A percentile compares a stretch with the other conserved stretches of the same genome.
Conservation (phyloP, 805 yeast species). For the Ogataea neopini region DNA sequence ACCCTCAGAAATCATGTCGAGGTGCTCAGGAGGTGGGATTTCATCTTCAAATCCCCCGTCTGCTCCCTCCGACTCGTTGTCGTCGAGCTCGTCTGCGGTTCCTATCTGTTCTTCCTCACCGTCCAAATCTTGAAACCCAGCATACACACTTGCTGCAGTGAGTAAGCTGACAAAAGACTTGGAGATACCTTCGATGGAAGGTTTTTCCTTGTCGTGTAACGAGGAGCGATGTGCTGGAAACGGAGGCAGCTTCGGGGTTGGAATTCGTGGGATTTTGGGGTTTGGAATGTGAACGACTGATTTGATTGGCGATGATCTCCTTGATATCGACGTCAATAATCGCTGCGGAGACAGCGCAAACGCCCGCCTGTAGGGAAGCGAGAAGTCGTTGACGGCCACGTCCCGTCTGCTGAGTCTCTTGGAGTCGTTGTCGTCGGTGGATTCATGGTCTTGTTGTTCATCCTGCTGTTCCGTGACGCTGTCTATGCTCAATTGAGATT, state of each 20-base stretch:
- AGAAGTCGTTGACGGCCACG: slow-evolving; percentile 5
- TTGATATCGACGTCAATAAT: slow-evolving; percentile 23
- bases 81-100: slow-evolving; percentile 30
- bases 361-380: slow-evolving; percentile 12
- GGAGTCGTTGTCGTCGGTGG: too few relatives aligned
- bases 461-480: too few relatives aligned
- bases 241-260: slow-evolving; percentile 13
- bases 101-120: slow-evolving; percentile 34
- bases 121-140: slow-evolving; percentile 39
- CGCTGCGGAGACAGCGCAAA: slow-evolving; percentile 31
- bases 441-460: too few relatives aligned
- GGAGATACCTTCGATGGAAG: slow-evolving; percentile 42
- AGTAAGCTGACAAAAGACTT: slow-evolving; percentile 54
- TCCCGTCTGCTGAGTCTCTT: slow-evolving; percentile 15
- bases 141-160: slow-evolving; percentile 58
- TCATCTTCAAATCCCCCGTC: slow-evolving; percentile 2
- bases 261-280: slow-evolving; percentile 7
- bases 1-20: slow-evolving; percentile 4
- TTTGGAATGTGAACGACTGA: slow-evolving; percentile 10
- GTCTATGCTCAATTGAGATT: not conserved
- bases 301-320: slow-evolving; percentile 22
- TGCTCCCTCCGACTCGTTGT: slow-evolving; percentile 6
- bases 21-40: slow-evolving; percentile 2
- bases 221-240: slow-evolving; percentile 12
- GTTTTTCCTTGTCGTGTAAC: slow-evolving; percentile 16